Percentiles rank a stretch among this genome's conserved stretches.
phyloP scores from a whole-genome alignment of 2,329 filamentous ascomycete species.

The Sporothrix luriei region DNA sequence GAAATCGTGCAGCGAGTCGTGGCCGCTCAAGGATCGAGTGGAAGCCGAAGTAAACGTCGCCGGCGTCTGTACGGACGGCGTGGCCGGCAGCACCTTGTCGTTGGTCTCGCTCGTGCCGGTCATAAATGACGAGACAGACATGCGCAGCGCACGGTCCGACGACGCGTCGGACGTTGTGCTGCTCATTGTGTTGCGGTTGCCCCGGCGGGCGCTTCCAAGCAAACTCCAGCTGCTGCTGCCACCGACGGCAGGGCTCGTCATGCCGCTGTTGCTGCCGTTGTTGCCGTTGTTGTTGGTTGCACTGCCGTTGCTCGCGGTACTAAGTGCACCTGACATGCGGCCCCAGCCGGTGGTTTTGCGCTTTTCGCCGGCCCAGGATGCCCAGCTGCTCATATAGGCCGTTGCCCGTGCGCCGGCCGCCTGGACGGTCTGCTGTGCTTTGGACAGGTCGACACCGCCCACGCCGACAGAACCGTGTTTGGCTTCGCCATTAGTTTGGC shows the following conservation, averaged over 20 bases:
- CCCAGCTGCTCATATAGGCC: slow-evolving; percentile 70
- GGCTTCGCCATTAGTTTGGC: not conserved
- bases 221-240: slow-evolving; percentile 31
- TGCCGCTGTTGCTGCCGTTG: slow-evolving; percentile 16
- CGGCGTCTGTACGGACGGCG: slow-evolving; percentile 12
- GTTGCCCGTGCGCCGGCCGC: slow-evolving; percentile 60
- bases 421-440: slow-evolving; percentile 51
- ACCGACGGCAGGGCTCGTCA: not conserved
- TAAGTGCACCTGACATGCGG: slow-evolving; percentile 35
- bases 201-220: slow-evolving; percentile 29
- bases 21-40: not conserved
- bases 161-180: slow-evolving; percentile 36
- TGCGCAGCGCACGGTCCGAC: slow-evolving; percentile 33
- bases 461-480: not conserved
- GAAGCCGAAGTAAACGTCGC: slow-evolving; percentile 7
- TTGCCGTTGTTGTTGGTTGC: slow-evolving; percentile 20
- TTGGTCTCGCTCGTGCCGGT: slow-evolving; percentile 32
- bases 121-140: slow-evolving; percentile 35
- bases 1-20: slow-evolving; percentile 21
- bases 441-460: slow-evolving; percentile 44
- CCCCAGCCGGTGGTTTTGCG: slow-evolving; percentile 58
- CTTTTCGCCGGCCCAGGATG: slow-evolving; percentile 74
- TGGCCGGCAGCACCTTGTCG: slow-evolving; percentile 13
- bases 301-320: slow-evolving; percentile 20
- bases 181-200: slow-evolving; percentile 38